Evolutionary conservation across 1,284 basidiomycete species (phyloP).

Genomic region (Ustilago cynodontis): DNA sequence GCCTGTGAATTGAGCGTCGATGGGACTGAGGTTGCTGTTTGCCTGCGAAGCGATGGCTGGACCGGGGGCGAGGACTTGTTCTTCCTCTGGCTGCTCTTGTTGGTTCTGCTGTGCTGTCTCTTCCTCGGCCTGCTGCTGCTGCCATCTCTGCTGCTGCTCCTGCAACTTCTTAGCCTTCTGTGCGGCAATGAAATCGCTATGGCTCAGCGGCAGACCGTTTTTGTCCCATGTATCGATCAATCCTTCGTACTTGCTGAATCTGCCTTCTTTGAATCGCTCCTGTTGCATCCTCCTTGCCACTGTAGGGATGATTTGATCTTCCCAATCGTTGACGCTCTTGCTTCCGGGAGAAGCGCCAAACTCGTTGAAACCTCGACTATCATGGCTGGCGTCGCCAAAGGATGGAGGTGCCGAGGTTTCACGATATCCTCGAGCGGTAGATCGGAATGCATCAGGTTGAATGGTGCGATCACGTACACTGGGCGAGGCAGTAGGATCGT

Average conservation of each 20-base stretch:
- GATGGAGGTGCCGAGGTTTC: conserved; percentile 40
- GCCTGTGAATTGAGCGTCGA: conserved; percentile 3
- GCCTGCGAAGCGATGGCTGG: conserved; percentile 1
- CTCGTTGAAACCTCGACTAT: neutral
- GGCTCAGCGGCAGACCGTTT: conserved; percentile 55
- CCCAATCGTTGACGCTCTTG: conserved; percentile 53
- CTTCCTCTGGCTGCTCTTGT: conserved; percentile 5
- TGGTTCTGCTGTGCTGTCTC: conserved; percentile 8
- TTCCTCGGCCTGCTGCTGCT: conserved; percentile 6
- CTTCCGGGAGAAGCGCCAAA: conserved; percentile 30
- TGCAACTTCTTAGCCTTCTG: conserved; percentile 22
- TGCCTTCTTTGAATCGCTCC: conserved; percentile 46
- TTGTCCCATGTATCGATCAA: conserved; percentile 64
- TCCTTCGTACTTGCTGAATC: conserved; percentile 49
- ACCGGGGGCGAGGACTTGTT: conserved; percentile 15
- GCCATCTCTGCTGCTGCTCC: conserved; percentile 20
- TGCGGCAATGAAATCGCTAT: conserved; percentile 33
- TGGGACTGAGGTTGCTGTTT: conserved; percentile 18
- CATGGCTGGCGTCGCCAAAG: conserved; percentile 11
- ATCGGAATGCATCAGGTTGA: conserved; percentile 48
- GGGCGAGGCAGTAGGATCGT: conserved; percentile 5
- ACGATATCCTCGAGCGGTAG: conserved; percentile 12
- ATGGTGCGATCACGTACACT: conserved; percentile 14
- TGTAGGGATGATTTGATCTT: conserved; percentile 60
- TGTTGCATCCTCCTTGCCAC: conserved; percentile 58